These are phyloP conservation scores for Ophiostoma novo-ulmi DNA, from an alignment of 2,329 filamentous ascomycete species.

Conservation along the genomic window DNA sequence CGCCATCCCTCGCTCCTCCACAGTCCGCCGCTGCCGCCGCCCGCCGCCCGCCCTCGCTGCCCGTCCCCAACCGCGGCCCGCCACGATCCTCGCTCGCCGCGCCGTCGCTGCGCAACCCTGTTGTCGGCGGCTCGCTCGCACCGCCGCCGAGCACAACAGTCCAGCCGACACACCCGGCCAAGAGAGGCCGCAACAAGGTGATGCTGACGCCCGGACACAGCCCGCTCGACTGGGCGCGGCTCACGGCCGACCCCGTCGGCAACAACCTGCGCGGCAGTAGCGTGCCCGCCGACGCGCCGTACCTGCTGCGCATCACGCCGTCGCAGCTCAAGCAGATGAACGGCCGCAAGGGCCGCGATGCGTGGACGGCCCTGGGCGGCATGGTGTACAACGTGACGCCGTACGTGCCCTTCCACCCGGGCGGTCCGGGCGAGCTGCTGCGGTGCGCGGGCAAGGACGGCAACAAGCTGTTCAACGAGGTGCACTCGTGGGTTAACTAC, in stretches of 20 bases:
- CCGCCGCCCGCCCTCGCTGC: conserved; percentile 24
- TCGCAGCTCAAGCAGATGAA: conserved; percentile 72
- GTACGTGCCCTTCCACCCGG: conserved; percentile 86
- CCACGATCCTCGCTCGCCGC: conserved; percentile 30
- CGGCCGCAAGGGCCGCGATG: conserved; percentile 76
- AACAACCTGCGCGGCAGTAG: conserved; percentile 56
- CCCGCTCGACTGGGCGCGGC: conserved; percentile 89
- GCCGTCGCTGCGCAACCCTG: conserved; percentile 23
- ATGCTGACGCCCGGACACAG: conserved; percentile 85
- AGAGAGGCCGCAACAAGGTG: conserved; percentile 65
- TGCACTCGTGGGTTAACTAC: conserved; percentile 69
- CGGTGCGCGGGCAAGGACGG: conserved; percentile 58
- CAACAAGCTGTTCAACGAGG: conserved; percentile 58
- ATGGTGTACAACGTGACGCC: conserved; percentile 92
- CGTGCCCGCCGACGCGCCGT: conserved; percentile 46
- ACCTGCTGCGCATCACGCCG: conserved; percentile 73
- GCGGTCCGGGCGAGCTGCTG: conserved; percentile 70
- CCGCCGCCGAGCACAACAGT: conserved; percentile 52
- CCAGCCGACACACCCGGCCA: conserved; percentile 40
- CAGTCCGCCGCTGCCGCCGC: conserved; percentile 18
- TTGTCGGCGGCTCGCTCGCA: conserved; percentile 30
- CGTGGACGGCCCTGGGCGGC: conserved; percentile 85
- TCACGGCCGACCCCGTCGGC: conserved; percentile 56
- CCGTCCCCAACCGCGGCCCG: conserved; percentile 25
- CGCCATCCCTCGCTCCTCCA: conserved; percentile 26